Conservation (phyloP, 192 early-diverging fungal genomes). For the Lunasporangiospora selenospora region DNA sequence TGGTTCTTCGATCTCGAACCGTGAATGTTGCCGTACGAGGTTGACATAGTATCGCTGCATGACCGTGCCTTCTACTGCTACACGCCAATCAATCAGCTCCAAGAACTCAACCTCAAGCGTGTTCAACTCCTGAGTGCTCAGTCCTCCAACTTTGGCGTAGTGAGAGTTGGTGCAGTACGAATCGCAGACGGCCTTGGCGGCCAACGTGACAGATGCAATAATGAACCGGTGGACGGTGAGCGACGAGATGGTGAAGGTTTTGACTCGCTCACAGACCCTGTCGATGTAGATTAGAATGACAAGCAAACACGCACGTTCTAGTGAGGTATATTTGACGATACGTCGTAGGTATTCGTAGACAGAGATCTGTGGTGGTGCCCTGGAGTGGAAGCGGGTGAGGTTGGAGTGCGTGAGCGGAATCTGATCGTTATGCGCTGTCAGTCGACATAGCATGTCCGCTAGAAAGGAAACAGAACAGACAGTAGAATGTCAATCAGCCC, state of each 20-base stretch:
- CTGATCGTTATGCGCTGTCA: constrained; percentile 65
- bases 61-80: constrained; percentile 76
- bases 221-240: constrained; percentile 95
- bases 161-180: constrained; percentile 95
- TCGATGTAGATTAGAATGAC: constrained; percentile 95
- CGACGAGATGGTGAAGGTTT: constrained; percentile 90
- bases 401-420: constrained; percentile 65
- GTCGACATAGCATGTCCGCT: constrained; percentile 68
- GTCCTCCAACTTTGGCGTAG: constrained; percentile 96
- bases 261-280: constrained; percentile 74
- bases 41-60: constrained; percentile 95
- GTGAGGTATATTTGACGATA: constrained; percentile 89
- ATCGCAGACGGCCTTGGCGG: constrained; percentile 90
- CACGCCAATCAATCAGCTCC: constrained; percentile 89
- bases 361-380: constrained; percentile 87
- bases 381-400: constrained; percentile 95
- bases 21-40: constrained; percentile 79
- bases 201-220: constrained; percentile 86
- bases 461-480: background rate
- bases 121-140: constrained; percentile 93
- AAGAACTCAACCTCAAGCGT: constrained; percentile 92
- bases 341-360: constrained; percentile 90
- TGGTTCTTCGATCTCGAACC: constrained; percentile 52
- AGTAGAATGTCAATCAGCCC: constrained; percentile 1
- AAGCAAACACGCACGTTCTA: constrained; percentile 88